Base-by-base conservation (phyloP, 768 basidiomycete genomes). In the Lactarius vividus region DNA sequence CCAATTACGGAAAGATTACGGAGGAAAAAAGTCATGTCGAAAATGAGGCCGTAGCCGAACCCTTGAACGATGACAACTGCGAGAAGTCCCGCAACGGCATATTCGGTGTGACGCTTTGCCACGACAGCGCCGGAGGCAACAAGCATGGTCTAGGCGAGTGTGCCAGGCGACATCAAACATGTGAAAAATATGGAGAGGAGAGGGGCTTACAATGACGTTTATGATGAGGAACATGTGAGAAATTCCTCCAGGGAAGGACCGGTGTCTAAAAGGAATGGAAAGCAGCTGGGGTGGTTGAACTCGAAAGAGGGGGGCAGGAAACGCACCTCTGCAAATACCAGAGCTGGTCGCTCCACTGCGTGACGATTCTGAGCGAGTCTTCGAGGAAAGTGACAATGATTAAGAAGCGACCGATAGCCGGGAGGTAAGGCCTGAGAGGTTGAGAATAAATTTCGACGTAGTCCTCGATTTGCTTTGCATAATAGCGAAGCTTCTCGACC, bases 21-120 rank as follows among this genome's bases (percentile, higher is more conserved):
- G 54, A 98, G 89, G 94, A 99, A 99, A 85, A 99, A 99, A 80
- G 92, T 98, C 76, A 98, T 84, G 83, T 98, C 97, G 78, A 99
- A 99, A 74, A 99, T 96, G 76, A 99, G 91, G 39, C 97, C 97
- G 74, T 99, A 99, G 71, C 97, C 97, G 71, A 99, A 91, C 54
- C 96, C 96, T 79, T 99, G 97, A 54, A 95, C 86, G 72, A 98
- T 78, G 63, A 99, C 96, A 58, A 98, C 97, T 58, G 81, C 82
- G 61, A 98, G 83, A 55, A 99, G 89, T 71, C 94, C 95, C 55
- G 87, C 87, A 69, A 96, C 92, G 16, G 96, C 89, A 74, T 86
- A 88, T 80, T 96, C 94, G 1, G 94, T 90, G 79, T 89, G 85
- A 61, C 87, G 86, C 77, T 94, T 96, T 66, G 85, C 80, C 73